Evolutionary conservation across 768 basidiomycete genomes (phyloP), one percentile per base, ranked within the genome.

Genomic region (Leccinum rimulosum): DNA sequence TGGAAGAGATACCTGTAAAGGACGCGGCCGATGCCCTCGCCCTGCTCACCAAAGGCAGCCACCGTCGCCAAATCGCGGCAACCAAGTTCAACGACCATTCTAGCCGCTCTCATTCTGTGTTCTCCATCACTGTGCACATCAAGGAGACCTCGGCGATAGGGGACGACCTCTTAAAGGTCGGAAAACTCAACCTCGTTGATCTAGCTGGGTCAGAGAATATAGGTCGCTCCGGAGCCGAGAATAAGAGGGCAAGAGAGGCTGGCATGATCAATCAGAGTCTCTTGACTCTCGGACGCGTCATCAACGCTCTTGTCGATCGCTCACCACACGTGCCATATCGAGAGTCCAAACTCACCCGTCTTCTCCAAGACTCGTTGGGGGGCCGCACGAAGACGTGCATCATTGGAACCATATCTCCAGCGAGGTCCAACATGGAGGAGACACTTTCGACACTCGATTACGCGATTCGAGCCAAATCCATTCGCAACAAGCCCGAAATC

Each of bases 261-360:
- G 97, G 97, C 11, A 97, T 95, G 91, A 98, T 99, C 73, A 99
- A 98, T 68, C 93, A 97, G 75, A 95, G 93, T 68, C 78, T 99
- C 52, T 79, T 99, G 2, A 98, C 97, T n/a, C 85, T 99, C 14
- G 97, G 97, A 0, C 80, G 97, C 33, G 97, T 98, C 38, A 98
- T 99, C 66, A 97, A 95, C 62, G 92, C 92, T 10, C 82, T 99
- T 48, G 97, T 98, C 55, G 95, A 98, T 66, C 89, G 85, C 64
- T 87, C 91, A 0, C 80, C 86, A 31, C 97, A 98, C 70, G 89
- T 98, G 49, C 97, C 97, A 7, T 99, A 98, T 72, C 85, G 94
- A 28, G 97, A 99, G 75, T 98, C 96, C 3, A 98, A 98, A 70
- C 88, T 99, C 55, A 99, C 97, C 14, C 91, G 97, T 36, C 82